Percentiles rank a stretch among this genome's conserved stretches.
Evolutionary conservation across 495 filamentous ascomycete genomes (phyloP).

Genomic region (Chaetomium fimeti): DNA sequence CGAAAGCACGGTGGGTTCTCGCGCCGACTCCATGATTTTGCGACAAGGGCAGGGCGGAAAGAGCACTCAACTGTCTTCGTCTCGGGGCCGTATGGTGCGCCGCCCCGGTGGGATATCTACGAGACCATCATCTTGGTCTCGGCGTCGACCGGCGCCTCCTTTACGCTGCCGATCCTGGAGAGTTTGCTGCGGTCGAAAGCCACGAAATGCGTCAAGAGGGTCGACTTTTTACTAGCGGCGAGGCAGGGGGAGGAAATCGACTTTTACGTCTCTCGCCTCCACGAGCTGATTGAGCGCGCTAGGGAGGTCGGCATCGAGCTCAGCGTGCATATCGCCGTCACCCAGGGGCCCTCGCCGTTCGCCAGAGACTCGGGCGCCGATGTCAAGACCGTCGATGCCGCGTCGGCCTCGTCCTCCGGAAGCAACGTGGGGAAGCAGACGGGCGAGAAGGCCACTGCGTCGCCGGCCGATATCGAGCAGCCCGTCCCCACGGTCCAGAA

Average conservation of each 20-base stretch:
- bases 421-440: conserved; percentile 20
- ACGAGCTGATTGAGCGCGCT: conserved; percentile 55
- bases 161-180: conserved; percentile 56
- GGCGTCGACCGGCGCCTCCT: conserved; percentile 58
- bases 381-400: background rate
- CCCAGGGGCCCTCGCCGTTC: conserved; percentile 39
- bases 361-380: background rate
- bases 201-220: conserved; percentile 57
- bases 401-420: conserved; percentile 25
- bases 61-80: conserved; percentile 49
- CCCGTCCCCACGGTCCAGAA: conserved; percentile 29
- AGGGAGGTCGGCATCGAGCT: conserved; percentile 48
- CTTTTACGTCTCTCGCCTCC: conserved; percentile 66
- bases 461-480: conserved; percentile 30
- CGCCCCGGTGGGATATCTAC: conserved; percentile 56
- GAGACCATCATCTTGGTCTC: conserved; percentile 60
- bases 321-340: conserved; percentile 54
- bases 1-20: conserved; percentile 72
- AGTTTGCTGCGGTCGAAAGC: conserved; percentile 46
- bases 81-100: conserved; percentile 58
- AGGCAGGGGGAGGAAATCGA: conserved; percentile 64
- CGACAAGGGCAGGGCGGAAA: conserved; percentile 49
- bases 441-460: conserved; percentile 30
- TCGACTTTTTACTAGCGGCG: conserved; percentile 73
- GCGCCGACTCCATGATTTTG: conserved; percentile 60